phyloP scores from a whole-genome alignment of 2,329 filamentous ascomycete genomes.

The Xylariales sp. region DNA sequence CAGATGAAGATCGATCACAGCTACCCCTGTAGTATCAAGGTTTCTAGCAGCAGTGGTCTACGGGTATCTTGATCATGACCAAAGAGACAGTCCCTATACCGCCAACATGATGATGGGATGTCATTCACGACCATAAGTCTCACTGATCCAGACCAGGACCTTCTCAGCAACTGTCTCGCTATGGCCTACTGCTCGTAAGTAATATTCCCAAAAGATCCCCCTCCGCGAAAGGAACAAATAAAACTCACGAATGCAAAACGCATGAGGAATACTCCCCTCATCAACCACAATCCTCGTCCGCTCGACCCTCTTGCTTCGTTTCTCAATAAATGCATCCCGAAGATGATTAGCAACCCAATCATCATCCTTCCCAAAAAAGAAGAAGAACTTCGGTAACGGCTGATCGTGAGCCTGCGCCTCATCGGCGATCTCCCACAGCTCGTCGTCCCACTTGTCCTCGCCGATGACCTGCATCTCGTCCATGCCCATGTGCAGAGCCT shows the following conservation, averaged over 20 bases:
- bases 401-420: conserved; percentile 9
- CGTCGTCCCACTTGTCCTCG: conserved; percentile 55
- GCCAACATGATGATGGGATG: no score
- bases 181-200: conserved; percentile 29
- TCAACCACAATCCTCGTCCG: conserved; percentile 49
- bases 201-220: background rate
- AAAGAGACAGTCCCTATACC: no score
- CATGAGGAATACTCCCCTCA: conserved; percentile 52
- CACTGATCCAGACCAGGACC: conserved; percentile 45
- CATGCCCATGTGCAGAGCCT: conserved; percentile 54
- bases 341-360: conserved; percentile 57
- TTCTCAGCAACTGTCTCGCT: conserved; percentile 46
- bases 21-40: no score
- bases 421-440: conserved; percentile 47
- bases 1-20: no score
- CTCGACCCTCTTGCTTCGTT: conserved; percentile 29
- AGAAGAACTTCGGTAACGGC: conserved; percentile 45
- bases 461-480: conserved; percentile 57
- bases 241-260: conserved; percentile 52
- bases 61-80: no score
- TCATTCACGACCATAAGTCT: no score
- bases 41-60: no score
- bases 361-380: conserved; percentile 56
- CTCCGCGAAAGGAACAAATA: background rate
- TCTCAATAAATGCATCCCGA: conserved; percentile 51